Evolutionary conservation across 1,284 basidiomycete genomes (phyloP).

Genomic region (Irpex rosettiformis): DNA sequence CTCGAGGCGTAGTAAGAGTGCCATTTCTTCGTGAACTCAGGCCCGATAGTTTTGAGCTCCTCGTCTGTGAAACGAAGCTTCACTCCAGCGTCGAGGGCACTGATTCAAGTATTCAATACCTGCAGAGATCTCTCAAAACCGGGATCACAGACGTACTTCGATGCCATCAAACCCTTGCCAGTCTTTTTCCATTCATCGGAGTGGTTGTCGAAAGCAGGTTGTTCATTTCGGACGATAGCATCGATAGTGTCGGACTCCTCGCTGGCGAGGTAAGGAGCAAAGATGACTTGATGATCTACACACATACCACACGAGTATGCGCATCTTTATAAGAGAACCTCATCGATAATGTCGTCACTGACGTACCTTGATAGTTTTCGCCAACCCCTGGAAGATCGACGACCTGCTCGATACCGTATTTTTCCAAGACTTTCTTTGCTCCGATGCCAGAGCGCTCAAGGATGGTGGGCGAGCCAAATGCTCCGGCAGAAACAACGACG

Average conservation of each 20-base stretch:
- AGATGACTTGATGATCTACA: conserved; percentile 40
- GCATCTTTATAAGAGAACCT: too few relatives aligned
- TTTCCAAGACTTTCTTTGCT: conserved; percentile 33
- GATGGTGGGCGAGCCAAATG: conserved; percentile 25
- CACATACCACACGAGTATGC: neutral
- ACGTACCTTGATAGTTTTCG: conserved; percentile 48
- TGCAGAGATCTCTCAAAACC: neutral
- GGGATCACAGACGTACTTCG: conserved; percentile 36
- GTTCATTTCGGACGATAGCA: conserved; percentile 34
- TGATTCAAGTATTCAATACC: conserved; percentile 17
- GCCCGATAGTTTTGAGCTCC: conserved; percentile 40
- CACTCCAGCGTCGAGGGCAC: conserved; percentile 41
- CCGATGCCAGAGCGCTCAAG: conserved; percentile 33
- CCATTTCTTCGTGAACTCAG: conserved; percentile 39
- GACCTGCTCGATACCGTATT: conserved; percentile 35
- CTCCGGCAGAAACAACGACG: conserved; percentile 44
- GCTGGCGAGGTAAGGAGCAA: conserved; percentile 32
- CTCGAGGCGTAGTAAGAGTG: conserved; percentile 33
- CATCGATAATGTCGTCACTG: too few relatives aligned
- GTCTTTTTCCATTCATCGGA: conserved; percentile 37
- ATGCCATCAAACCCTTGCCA: conserved; percentile 43
- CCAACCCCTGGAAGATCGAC: conserved; percentile 59
- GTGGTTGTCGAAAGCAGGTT: conserved; percentile 28
- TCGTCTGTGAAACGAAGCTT: conserved; percentile 41
- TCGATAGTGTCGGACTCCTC: conserved; percentile 42